Evolutionary conservation across 2,329 filamentous ascomycete genomes (phyloP).

Genomic region (Fusarium avenaceum): DNA sequence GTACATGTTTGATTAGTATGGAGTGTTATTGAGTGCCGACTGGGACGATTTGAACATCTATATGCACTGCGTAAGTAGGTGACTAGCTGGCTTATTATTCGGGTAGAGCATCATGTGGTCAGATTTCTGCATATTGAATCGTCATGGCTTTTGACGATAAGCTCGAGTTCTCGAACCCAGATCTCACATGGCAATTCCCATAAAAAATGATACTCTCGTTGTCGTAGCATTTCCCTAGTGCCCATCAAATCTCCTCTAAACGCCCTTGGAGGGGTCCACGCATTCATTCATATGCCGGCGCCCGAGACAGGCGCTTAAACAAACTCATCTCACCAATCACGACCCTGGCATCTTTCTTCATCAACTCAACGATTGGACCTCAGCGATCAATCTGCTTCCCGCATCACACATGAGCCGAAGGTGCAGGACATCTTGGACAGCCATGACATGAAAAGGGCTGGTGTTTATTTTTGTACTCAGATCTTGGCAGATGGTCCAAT

Average conservation of each 20-base stretch:
- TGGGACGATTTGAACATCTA: not conserved
- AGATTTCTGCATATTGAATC: not conserved
- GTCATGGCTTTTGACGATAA: not conserved
- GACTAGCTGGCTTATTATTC: not conserved
- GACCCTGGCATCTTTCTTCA: constrained; percentile 10
- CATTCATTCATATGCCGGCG: constrained; percentile 32
- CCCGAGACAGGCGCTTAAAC: constrained; percentile 44
- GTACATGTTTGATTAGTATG: not conserved
- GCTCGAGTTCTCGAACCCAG: not conserved
- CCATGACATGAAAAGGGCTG: constrained; percentile 22
- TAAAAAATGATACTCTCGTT: constrained; percentile 8
- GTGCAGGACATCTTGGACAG: constrained; percentile 22
- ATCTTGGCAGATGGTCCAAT: constrained; percentile 32
- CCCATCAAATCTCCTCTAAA: constrained; percentile 20
- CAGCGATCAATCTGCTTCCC: constrained; percentile 26
- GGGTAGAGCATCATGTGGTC: not conserved
- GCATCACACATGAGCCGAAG: constrained; percentile 33
- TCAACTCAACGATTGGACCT: constrained; percentile 33
- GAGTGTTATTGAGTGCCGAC: not conserved
- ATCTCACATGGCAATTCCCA: constrained; percentile 30
- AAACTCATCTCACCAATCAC: constrained; percentile 32
- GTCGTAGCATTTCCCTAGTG: constrained; percentile 21
- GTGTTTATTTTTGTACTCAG: constrained; percentile 38
- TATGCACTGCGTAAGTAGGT: no score
- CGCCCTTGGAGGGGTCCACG: constrained; percentile 20